Evolutionary conservation across 108 stramenopile species (phyloP), one percentile per base, ranked within the genome.

Genomic region (Licmophora abbreviata): DNA sequence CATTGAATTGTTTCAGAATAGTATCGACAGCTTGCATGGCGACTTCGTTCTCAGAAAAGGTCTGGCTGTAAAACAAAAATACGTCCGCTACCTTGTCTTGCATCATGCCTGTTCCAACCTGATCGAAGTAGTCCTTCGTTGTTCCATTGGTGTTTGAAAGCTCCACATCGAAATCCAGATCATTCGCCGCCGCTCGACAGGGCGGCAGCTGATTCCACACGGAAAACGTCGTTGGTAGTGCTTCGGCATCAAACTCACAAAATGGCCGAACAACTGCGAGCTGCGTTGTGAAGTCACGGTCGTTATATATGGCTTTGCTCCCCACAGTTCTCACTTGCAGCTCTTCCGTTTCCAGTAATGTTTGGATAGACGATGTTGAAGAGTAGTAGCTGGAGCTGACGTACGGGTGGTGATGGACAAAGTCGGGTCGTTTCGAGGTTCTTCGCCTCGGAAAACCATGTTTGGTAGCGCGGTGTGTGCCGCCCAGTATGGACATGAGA

Each of bases 1-100:
- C 66, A 27, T 69, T 66, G 45, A 79, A 79, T 41, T 77, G 68
- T 52, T 69, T 65, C 30, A 77, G 66, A 44, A 79, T 81, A 2
- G 48, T 38, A 35, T 77, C 76, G 9, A 85, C 77, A 22, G 73
- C 54, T 38, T 70, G 53, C 53, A 79, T 76, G 24, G 77, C 69
- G 22, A 64, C 68, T 8, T 68, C 59, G 47, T 73, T 63, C 29
- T 78, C 77, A 2, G 68, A 61, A 49, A 73, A 72, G 9, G 79
- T 76, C 49, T 76, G 79, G 1, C 69, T 71, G 50, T 77, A 85
- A 52, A 81, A 75, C 44, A 85, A 62, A 44, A 81, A 78, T 17
- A 85, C 68, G 35, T 85, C 79, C 7, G 76, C 75, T 23, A 47
- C 32, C 48, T 32, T 50, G 28, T 50, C 48, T 48, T 69, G 65